Base-by-base conservation (phyloP, 805 yeast species). In the Pichia californica region DNA sequence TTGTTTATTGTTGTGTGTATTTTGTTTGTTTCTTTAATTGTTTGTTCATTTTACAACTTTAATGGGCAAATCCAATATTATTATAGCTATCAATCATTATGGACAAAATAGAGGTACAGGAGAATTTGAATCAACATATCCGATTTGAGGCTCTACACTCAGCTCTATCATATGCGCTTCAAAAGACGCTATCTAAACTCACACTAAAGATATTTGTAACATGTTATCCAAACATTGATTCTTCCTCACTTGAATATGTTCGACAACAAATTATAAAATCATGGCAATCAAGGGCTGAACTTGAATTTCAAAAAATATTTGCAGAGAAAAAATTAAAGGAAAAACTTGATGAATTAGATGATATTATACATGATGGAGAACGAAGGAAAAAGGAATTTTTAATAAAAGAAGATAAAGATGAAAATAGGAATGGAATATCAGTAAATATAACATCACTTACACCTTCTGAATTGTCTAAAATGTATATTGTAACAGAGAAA, bases 201-300 rank as follows among this genome's bases (percentile, higher is more conserved):
- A 60, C 70, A 13, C 41, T 66, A 7, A 76, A 73, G 14, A 71
- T 68, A 47, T 55, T 76, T 27, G 53, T 55, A 23, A 54, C 66
- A 35, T 72, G 79, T 52, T 76, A 67, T 54, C 79, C 80, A 7
- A 54, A 57, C 5, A 68, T 66, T 4, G 79, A 78, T 5, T 48
- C 51, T 4, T 59, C 61, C 21, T 58, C 69, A 0, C 56, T 76
- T 21, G 71, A 68, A 35, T 63, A 63, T 16, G 74, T 77, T 3
- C 58, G 75, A 25, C 55, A 57, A 13, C 80, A 75, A 51, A 66
- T 76, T 19, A 53, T 66, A 3, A 60, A 64, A 26, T 71, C 66
- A 48, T 74, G 78, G 73, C 59, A 62, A 38, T 52, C 52, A 16
- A 68, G 62, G 34, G 64, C 74, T 4, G 49, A 66, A 31, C 59